Evolutionary conservation across 352 stramenopile species (phyloP).

Genomic region (Phytophthora fragariae): DNA sequence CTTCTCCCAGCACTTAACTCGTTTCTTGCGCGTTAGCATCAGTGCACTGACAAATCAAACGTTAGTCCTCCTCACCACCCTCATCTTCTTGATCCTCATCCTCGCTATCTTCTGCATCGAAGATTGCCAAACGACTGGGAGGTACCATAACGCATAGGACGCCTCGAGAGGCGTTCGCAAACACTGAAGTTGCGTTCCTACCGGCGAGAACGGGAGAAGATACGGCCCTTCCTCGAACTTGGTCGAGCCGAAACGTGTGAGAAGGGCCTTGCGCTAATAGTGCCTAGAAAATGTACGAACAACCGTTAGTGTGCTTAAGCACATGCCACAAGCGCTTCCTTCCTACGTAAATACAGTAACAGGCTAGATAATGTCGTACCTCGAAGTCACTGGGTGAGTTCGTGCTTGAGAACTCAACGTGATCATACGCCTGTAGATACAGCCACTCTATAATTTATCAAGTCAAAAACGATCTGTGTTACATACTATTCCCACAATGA

Average conservation of each 20-base stretch:
- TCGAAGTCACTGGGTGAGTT: slow-evolving; percentile 19
- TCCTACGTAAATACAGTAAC: background rate
- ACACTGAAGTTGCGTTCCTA: slow-evolving; percentile 30
- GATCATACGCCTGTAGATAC: slow-evolving; percentile 51
- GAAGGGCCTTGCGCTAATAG: slow-evolving; percentile 12
- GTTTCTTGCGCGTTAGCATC: slow-evolving; percentile 14
- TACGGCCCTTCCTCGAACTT: slow-evolving; percentile 31
- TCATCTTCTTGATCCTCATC: slow-evolving; percentile 49
- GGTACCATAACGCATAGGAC: slow-evolving; percentile 55
- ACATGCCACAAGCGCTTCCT: background rate
- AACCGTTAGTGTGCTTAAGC: slow-evolving; percentile 14
- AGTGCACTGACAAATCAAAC: slow-evolving; percentile 24
- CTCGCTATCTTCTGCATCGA: slow-evolving; percentile 69
- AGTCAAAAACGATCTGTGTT: background rate
- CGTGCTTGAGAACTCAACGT: slow-evolving; percentile 35
- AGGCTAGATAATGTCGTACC: slow-evolving; percentile 16
- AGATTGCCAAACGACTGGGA: slow-evolving; percentile 50
- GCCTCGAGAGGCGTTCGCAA: slow-evolving; percentile 60
- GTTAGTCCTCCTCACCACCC: slow-evolving; percentile 31
- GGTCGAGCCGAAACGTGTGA: slow-evolving; percentile 34
- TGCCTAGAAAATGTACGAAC: slow-evolving; percentile 5
- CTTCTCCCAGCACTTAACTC: background rate
- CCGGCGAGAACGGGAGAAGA: slow-evolving; percentile 7
- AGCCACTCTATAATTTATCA: background rate
- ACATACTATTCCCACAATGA: background rate